Conservation (phyloP, 2,329 filamentous ascomycete genomes). For the Cadophora luteo-olivacea region DNA sequence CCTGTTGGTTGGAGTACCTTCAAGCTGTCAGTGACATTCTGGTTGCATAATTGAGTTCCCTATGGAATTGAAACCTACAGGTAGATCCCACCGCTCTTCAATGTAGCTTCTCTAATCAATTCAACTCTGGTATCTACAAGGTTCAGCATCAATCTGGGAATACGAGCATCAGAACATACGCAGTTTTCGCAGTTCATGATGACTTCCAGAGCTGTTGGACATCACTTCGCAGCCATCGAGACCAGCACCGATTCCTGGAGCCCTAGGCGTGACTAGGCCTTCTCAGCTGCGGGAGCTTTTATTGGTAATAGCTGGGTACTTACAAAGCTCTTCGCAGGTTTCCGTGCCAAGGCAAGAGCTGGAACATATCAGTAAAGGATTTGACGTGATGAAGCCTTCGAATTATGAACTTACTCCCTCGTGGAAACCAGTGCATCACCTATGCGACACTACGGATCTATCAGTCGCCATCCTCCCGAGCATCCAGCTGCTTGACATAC, state of each 20-base stretch:
- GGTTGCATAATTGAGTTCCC: no score
- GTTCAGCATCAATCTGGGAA: no score
- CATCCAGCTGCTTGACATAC: background rate
- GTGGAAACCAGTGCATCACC: constrained; percentile 34
- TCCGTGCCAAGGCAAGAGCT: background rate
- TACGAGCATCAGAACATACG: no score
- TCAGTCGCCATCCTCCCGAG: no score
- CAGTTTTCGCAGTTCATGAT: constrained; percentile 8
- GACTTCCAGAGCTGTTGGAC: constrained; percentile 13
- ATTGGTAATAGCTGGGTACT: no score
- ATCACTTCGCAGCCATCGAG: constrained; percentile 15
- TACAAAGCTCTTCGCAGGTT: constrained; percentile 10
- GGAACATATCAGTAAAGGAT: no score
- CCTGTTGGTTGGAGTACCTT: constrained; percentile 14
- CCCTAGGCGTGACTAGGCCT: no score
- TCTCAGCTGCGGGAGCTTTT: no score
- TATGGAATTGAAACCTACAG: background rate
- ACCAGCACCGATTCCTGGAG: background rate
- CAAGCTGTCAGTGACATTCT: no score
- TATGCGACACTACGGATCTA: no score
- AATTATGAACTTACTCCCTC: no score
- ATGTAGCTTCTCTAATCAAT: constrained; percentile 3
- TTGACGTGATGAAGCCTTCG: no score
- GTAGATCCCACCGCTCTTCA: constrained; percentile 15
- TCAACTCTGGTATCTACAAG: constrained; percentile 4